These are phyloP conservation scores for Candida boleticola DNA, from an alignment of 805 yeast genomes.

Conservation along the genomic window DNA sequence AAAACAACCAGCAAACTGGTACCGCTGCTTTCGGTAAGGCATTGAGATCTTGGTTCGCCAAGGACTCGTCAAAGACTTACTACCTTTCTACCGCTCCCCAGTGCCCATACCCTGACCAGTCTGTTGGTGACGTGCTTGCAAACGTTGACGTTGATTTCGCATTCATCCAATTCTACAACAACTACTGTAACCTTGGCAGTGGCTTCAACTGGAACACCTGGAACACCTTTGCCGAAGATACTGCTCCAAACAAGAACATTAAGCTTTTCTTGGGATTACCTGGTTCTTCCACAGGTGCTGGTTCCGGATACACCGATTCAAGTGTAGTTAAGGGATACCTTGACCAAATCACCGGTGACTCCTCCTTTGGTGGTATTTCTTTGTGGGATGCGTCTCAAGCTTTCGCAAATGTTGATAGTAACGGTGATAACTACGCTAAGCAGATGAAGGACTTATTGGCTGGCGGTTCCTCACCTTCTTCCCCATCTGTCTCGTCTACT, in stretches of 20 bases:
- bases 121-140: slow-evolving; percentile 29
- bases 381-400: slow-evolving; percentile 82
- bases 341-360: slow-evolving; percentile 11
- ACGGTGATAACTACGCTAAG: slow-evolving; percentile 23
- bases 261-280: slow-evolving; percentile 36
- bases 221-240: slow-evolving; percentile 26
- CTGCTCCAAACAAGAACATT: slow-evolving; percentile 29
- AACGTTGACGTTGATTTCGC: slow-evolving; percentile 30
- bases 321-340: slow-evolving; percentile 18
- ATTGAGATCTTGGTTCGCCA: slow-evolving; percentile 19
- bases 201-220: slow-evolving; percentile 37
- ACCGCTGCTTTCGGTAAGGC: slow-evolving; percentile 52
- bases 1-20: slow-evolving; percentile 60
- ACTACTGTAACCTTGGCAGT: slow-evolving; percentile 27
- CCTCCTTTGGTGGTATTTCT: slow-evolving; percentile 65
- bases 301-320: slow-evolving; percentile 29
- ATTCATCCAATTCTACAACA: slow-evolving; percentile 40
- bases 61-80: slow-evolving; percentile 27
- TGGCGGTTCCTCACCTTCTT: slow-evolving; percentile 8
- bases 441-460: slow-evolving; percentile 44
- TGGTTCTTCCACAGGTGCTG: slow-evolving; percentile 30
- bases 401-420: slow-evolving; percentile 18
- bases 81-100: slow-evolving; percentile 39
- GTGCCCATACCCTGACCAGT: slow-evolving; percentile 38
- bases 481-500: slow-evolving; percentile 3